Conservation (phyloP, 768 basidiomycete species). For the Suillus discolor region DNA sequence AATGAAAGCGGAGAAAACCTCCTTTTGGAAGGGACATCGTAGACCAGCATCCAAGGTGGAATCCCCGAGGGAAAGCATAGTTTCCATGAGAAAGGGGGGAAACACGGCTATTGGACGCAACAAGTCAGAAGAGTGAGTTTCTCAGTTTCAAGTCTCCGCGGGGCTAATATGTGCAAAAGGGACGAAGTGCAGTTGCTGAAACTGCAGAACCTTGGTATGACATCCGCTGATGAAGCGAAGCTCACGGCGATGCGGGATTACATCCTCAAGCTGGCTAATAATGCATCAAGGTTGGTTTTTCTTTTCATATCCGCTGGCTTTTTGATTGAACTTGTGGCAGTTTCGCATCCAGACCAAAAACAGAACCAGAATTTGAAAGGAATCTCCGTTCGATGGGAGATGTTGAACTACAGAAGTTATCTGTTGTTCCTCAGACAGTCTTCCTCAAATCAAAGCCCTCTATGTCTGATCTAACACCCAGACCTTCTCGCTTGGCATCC, state of each 20-base stretch:
- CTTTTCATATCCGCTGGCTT: neutral
- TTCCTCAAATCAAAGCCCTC: conserved; percentile 66
- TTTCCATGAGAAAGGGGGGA: conserved; percentile 59
- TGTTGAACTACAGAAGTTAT: conserved; percentile 83
- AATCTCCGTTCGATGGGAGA: conserved; percentile 65
- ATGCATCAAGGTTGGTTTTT: conserved; percentile 65
- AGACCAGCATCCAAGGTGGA: conserved; percentile 53
- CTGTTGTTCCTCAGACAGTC: conserved; percentile 88
- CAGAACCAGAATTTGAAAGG: conserved; percentile 65
- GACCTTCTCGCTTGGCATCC: conserved; percentile 40
- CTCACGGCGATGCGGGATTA: conserved; percentile 89
- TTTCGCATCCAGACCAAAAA: conserved; percentile 63
- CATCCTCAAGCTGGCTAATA: conserved; percentile 79
- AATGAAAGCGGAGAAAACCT: conserved; percentile 75
- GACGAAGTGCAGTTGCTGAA: conserved; percentile 77
- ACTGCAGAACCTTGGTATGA: conserved; percentile 89
- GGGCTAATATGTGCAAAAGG: conserved; percentile 40
- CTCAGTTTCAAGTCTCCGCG: neutral
- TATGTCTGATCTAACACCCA: conserved; percentile 39
- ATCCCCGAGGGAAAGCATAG: conserved; percentile 72
- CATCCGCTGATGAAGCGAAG: conserved; percentile 77
- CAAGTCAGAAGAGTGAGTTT: conserved; percentile 78
- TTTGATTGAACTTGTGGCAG: conserved; percentile 39
- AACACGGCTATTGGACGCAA: conserved; percentile 45
- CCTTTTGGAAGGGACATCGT: conserved; percentile 73